phyloP scores from a whole-genome alignment of 2,329 filamentous ascomycete species.

The Colletotrichum acutatum region DNA sequence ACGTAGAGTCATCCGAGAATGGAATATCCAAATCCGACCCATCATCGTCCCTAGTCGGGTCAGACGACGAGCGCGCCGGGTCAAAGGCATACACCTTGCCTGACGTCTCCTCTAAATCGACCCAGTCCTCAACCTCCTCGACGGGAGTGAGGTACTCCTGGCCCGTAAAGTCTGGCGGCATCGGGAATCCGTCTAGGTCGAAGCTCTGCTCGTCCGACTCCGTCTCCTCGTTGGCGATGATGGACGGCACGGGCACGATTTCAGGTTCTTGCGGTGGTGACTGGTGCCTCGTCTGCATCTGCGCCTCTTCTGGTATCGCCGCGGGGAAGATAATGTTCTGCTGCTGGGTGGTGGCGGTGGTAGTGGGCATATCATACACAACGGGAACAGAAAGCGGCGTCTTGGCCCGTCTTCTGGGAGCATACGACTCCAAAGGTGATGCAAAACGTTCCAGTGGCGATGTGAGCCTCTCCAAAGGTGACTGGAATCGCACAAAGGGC shows the following conservation, averaged over 20 bases:
- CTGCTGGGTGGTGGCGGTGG: neutral
- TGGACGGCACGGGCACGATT: slow-evolving; percentile 19
- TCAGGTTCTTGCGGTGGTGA: neutral
- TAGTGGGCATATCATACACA: neutral
- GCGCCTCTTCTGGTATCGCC: slow-evolving; percentile 6
- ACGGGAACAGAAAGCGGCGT: slow-evolving; percentile 20
- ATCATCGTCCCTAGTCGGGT: slow-evolving; percentile 42
- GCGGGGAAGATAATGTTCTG: neutral
- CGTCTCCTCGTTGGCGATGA: slow-evolving; percentile 41
- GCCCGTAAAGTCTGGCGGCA: slow-evolving; percentile 37
- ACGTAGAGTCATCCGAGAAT: slow-evolving; percentile 41
- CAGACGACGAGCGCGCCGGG: slow-evolving; percentile 32
- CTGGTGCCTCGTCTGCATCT: neutral
- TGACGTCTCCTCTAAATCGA: slow-evolving; percentile 40
- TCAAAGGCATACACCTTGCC: slow-evolving; percentile 42
- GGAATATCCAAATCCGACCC: slow-evolving; percentile 43
- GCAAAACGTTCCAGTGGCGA: neutral
- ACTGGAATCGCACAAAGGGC: neutral
- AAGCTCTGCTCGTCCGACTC: neutral
- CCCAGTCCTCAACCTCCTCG: slow-evolving; percentile 40
- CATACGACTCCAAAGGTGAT: neutral
- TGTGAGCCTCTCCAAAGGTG: neutral
- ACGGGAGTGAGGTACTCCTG: slow-evolving; percentile 31
- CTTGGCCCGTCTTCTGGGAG: slow-evolving; percentile 3
- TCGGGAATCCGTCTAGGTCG: slow-evolving; percentile 11